Percentiles rank a stretch among this genome's conserved stretches.
Evolutionary conservation across 495 filamentous ascomycete genomes (phyloP).

Genomic region (Sphaerosporella brunnea): DNA sequence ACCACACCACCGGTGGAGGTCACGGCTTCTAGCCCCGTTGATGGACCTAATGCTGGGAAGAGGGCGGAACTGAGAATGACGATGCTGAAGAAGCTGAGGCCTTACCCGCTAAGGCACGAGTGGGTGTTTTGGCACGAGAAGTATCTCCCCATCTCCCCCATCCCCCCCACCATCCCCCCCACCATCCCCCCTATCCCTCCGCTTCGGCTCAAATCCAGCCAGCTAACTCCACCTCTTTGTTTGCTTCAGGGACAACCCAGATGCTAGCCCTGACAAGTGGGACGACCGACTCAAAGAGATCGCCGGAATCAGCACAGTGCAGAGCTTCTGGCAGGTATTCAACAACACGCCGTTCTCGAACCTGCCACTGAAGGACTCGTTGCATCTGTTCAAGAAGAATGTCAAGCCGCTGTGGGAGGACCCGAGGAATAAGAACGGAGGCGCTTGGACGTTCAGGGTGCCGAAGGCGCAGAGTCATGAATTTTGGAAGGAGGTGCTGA

Average conservation of each 20-base stretch:
- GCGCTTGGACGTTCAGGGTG: constrained; percentile 75
- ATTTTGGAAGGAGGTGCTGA: constrained; percentile 62
- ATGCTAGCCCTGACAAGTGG: constrained; percentile 16
- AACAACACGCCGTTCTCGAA: constrained; percentile 69
- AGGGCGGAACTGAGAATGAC: constrained; percentile 23
- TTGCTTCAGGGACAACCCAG: constrained; percentile 14
- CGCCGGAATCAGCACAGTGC: constrained; percentile 24
- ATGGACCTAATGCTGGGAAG: constrained; percentile 6
- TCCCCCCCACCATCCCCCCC: too few relatives aligned
- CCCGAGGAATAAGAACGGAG: constrained; percentile 59
- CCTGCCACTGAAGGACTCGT: constrained; percentile 60
- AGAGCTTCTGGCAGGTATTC: constrained; percentile 70
- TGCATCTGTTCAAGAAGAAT: constrained; percentile 77
- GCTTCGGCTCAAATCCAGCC: too few relatives aligned
- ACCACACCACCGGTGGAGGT: too few relatives aligned
- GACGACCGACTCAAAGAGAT: constrained; percentile 26
- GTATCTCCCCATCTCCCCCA: too few relatives aligned
- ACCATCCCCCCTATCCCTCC: too few relatives aligned
- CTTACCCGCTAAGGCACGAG: constrained; percentile 24
- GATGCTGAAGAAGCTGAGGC: constrained; percentile 26
- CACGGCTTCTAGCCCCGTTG: too few relatives aligned
- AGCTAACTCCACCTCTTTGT: background rate
- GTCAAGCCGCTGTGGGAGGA: constrained; percentile 81
- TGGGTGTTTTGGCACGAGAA: constrained; percentile 27
- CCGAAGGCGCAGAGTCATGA: constrained; percentile 52